Percentiles rank a stretch among this genome's conserved stretches.
phyloP scores from a whole-genome alignment of 179 eudicot genomes.

The Heliamphora pulchella region DNA sequence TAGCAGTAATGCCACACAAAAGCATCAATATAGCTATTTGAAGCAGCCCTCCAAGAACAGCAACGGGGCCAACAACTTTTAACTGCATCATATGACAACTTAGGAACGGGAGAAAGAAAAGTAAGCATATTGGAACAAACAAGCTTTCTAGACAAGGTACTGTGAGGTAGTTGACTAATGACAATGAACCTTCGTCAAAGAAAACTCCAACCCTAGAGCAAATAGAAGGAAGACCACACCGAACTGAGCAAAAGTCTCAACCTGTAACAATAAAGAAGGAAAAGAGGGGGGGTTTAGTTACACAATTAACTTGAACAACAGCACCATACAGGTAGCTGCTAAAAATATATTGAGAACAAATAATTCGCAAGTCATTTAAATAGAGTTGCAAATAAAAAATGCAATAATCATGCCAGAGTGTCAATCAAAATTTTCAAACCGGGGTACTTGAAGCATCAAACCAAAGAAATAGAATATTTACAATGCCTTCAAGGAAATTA shows the following conservation, averaged over 20 bases:
- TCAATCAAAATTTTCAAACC: not conserved
- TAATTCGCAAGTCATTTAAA: not conserved
- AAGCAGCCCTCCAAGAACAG: slow-evolving; percentile 92
- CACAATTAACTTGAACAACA: not conserved
- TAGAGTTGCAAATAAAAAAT: not conserved
- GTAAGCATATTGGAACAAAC: not conserved
- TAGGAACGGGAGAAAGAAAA: slow-evolving; percentile 14
- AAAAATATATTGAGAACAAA: not conserved
- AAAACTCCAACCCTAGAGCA: slow-evolving; percentile 94
- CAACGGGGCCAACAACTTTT: slow-evolving; percentile 93
- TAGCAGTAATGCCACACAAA: slow-evolving; percentile 72
- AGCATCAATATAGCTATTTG: slow-evolving; percentile 81
- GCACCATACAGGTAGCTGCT: not conserved
- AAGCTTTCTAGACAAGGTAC: not conserved
- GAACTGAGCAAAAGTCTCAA: slow-evolving; percentile 96
- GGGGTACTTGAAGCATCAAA: not conserved
- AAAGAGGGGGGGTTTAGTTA: too few species aligned
- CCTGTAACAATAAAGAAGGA: slow-evolving; percentile 38
- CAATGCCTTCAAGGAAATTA: not conserved
- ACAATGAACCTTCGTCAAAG: slow-evolving; percentile 65
- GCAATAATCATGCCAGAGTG: not conserved
- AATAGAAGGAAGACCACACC: slow-evolving; percentile 97
- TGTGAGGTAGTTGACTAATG: slow-evolving; percentile 7
- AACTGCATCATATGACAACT: slow-evolving; percentile 45
- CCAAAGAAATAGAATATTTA: not conserved